Conservation (phyloP, 2,329 filamentous ascomycete species). For the Pseudocercospora musae region DNA sequence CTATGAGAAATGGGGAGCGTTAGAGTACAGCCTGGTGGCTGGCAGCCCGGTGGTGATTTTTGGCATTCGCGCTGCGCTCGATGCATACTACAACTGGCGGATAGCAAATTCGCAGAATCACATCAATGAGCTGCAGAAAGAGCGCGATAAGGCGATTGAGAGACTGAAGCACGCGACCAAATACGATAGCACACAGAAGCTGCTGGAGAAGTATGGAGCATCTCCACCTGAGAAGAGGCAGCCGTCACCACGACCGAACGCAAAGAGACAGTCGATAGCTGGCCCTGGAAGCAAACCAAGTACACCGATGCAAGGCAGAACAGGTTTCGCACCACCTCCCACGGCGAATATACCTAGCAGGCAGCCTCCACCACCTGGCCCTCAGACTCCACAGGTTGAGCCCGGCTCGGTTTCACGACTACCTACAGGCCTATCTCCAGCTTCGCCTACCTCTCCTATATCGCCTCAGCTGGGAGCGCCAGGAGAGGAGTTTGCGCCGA, state of each 20-base stretch:
- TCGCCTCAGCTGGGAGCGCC: conserved; percentile 29
- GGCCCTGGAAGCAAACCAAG: conserved; percentile 15
- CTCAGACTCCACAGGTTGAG: conserved; percentile 6
- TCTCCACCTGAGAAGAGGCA: conserved; percentile 43
- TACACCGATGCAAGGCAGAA: conserved; percentile 49
- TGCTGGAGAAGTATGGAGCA: conserved; percentile 91
- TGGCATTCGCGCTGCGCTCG: conserved; percentile 62
- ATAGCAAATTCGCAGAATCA: conserved; percentile 66
- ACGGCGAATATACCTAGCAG: conserved; percentile 61
- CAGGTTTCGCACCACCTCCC: conserved; percentile 58
- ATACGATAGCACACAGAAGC: conserved; percentile 88
- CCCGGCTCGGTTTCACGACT: conserved; percentile 6
- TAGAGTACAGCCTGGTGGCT: conserved; percentile 74
- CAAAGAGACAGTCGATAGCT: conserved; percentile 26
- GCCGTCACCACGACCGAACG: conserved; percentile 38
- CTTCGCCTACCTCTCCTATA: conserved; percentile 49
- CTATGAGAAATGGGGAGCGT: conserved; percentile 69
- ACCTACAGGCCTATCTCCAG: conserved; percentile 8
- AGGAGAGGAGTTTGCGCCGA: conserved; percentile 67
- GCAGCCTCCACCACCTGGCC: conserved; percentile 15
- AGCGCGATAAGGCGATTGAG: conserved; percentile 83
- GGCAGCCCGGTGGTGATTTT: conserved; percentile 76
- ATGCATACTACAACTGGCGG: conserved; percentile 75
- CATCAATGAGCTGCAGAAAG: conserved; percentile 71
- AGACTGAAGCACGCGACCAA: conserved; percentile 92